Percentiles rank a stretch among this genome's conserved stretches.
Evolutionary conservation across 352 stramenopile genomes (phyloP).

Genomic region (Aphanomyces invadans): DNA sequence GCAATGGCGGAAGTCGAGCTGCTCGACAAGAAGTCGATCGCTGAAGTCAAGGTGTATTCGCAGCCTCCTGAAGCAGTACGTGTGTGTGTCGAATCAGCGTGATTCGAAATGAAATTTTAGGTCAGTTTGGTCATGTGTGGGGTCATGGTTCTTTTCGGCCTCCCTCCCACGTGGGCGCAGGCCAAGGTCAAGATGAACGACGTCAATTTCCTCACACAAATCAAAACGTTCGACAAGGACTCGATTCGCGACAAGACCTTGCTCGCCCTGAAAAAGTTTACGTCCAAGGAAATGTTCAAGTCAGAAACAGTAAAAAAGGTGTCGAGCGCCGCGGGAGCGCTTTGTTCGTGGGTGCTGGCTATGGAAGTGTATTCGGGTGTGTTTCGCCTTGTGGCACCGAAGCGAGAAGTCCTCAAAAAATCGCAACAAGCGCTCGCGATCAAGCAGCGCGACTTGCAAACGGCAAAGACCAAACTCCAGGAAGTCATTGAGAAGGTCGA

Average conservation of each 20-base stretch:
- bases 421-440: conserved; percentile 77
- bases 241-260: conserved; percentile 90
- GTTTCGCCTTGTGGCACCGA: conserved; percentile 82
- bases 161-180: conserved; percentile 87
- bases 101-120: background rate
- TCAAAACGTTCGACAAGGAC: conserved; percentile 96
- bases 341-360: conserved; percentile 88
- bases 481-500: conserved; percentile 90
- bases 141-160: conserved; percentile 95
- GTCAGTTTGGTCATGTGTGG: conserved; percentile 87
- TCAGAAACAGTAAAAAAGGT: conserved; percentile 86
- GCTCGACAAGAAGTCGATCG: conserved; percentile 92
- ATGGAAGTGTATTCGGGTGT: conserved; percentile 89
- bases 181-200: conserved; percentile 94
- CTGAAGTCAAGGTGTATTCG: conserved; percentile 93
- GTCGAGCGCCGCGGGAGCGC: conserved; percentile 74
- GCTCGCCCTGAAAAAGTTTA: conserved; percentile 93
- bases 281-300: conserved; percentile 74
- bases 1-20: conserved; percentile 93
- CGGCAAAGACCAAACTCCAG: conserved; percentile 84
- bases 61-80: conserved; percentile 86
- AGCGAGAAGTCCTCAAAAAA: conserved; percentile 83
- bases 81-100: too few relatives aligned
- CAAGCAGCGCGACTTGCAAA: conserved; percentile 83
- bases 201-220: conserved; percentile 88